Evolutionary conservation across 2,329 filamentous ascomycete species (phyloP).

Genomic region (Microcyclospora pomicola): DNA sequence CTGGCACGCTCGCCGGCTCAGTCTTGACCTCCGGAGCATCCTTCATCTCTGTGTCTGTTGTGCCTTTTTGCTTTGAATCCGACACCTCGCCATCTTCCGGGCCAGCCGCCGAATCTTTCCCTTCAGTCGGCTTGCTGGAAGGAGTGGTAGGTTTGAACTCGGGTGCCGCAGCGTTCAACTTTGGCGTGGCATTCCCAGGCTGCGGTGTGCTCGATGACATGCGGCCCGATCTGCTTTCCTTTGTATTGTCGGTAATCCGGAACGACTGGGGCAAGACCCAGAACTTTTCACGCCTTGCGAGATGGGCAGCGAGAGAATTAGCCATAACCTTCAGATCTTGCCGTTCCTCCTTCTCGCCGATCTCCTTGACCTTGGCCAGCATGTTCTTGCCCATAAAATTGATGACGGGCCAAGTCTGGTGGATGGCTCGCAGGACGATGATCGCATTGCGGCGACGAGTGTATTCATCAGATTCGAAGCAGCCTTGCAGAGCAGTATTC

Average conservation of each 20-base stretch:
- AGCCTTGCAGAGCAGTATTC: constrained; percentile 64
- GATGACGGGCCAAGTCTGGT: constrained; percentile 73
- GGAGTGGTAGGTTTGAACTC: constrained; percentile 46
- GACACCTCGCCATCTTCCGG: constrained; percentile 61
- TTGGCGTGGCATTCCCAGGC: constrained; percentile 27
- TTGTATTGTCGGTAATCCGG: constrained; percentile 23
- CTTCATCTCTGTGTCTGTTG: constrained; percentile 15
- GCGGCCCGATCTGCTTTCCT: constrained; percentile 15
- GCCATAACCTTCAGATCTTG: constrained; percentile 65
- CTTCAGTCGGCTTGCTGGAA: constrained; percentile 14
- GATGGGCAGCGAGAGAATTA: constrained; percentile 54
- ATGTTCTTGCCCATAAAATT: constrained; percentile 70
- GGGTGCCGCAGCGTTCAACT: constrained; percentile 41
- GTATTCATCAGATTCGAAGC: constrained; percentile 73
- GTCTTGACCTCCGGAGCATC: constrained; percentile 4
- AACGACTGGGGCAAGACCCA: constrained; percentile 69
- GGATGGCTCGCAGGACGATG: constrained; percentile 67
- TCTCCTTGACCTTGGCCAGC: constrained; percentile 50
- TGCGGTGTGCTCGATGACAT: constrained; percentile 25
- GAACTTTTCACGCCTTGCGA: constrained; percentile 51
- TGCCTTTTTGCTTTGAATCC: constrained; percentile 36
- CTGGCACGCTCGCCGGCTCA: no score
- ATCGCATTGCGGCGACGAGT: constrained; percentile 97
- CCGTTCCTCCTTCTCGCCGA: constrained; percentile 46
- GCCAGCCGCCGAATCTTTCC: constrained; percentile 13